Evolutionary conservation across 1,139 yeast species (phyloP).

Genomic region (Kurtzmaniella quercitrusa): DNA sequence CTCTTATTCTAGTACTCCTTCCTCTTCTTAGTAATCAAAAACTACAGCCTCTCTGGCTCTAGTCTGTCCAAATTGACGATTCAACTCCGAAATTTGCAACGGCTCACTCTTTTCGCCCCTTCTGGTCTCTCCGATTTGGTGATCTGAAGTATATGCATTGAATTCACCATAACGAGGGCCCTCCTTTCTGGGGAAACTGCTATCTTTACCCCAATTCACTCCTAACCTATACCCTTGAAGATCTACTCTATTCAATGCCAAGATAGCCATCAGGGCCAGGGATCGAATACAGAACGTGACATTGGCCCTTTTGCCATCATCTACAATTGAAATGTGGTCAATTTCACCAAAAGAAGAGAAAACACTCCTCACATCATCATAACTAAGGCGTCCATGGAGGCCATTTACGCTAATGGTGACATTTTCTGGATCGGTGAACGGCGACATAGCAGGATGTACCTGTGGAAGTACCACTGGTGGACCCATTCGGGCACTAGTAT

Average conservation of each 20-base stretch:
- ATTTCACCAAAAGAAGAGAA: conserved; percentile 37
- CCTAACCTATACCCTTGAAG: conserved; percentile 27
- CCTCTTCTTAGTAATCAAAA: neutral
- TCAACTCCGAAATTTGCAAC: neutral
- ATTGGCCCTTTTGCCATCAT: neutral
- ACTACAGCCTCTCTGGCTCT: conserved; percentile 11
- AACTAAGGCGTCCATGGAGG: conserved; percentile 24
- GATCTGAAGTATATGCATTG: neutral
- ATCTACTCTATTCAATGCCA: conserved; percentile 27
- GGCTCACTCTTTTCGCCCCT: conserved; percentile 1
- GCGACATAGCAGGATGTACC: neutral
- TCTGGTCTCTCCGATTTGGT: conserved; percentile 2
- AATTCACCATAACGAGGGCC: neutral
- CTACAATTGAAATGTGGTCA: conserved; percentile 2
- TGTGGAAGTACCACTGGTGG: conserved; percentile 13
- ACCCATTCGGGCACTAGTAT: conserved; percentile 14
- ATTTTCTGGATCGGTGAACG: conserved; percentile 33
- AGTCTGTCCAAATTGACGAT: conserved; percentile 15
- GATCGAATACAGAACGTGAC: conserved; percentile 16
- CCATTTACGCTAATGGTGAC: conserved; percentile 29
- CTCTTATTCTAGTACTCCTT: too few relatives aligned
- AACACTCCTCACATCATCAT: conserved; percentile 24
- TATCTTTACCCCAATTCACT: conserved; percentile 32
- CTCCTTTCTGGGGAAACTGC: conserved; percentile 1
- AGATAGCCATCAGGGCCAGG: conserved; percentile 35